These are phyloP conservation scores for Nitzschia inconspicua DNA, from an alignment of 108 stramenopile genomes.

Conservation along the genomic window DNA sequence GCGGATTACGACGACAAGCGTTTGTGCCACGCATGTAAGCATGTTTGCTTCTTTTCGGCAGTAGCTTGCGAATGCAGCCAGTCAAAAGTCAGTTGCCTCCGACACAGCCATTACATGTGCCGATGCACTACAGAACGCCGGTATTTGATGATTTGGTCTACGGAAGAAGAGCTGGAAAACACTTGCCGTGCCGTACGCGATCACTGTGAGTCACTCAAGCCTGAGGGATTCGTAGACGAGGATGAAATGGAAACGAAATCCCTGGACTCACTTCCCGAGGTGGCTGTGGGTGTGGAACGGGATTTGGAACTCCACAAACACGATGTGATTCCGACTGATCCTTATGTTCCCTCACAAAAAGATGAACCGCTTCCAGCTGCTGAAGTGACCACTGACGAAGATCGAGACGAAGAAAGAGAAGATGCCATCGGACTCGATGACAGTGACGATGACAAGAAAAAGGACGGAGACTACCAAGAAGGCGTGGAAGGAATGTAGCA, in stretches of 20 bases:
- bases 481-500: no score
- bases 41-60: constrained; percentile 92
- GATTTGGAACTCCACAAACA: constrained; percentile 29
- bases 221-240: neutral
- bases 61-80: constrained; percentile 93
- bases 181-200: constrained; percentile 51
- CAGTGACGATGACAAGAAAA: constrained; percentile 17
- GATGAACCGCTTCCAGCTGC: neutral
- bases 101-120: constrained; percentile 88
- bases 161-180: constrained; percentile 56
- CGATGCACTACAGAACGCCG: constrained; percentile 65
- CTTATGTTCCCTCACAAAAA: constrained; percentile 8
- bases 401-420: neutral
- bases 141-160: constrained; percentile 77
- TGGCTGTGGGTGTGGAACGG: constrained; percentile 22
- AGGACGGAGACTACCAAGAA: no score
- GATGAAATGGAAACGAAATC: neutral
- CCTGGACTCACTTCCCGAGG: constrained; percentile 5
- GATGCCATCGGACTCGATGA: neutral
- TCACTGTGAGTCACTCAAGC: constrained; percentile 44
- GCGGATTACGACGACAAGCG: constrained; percentile 93
- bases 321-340: constrained; percentile 10
- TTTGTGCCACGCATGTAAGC: constrained; percentile 85
- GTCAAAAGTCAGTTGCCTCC: constrained; percentile 80
- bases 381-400: constrained; percentile 24